Evolutionary conservation across 2,329 filamentous ascomycete species (phyloP), one percentile per base, ranked within the genome.

Genomic region (Pseudocercospora cruenta): DNA sequence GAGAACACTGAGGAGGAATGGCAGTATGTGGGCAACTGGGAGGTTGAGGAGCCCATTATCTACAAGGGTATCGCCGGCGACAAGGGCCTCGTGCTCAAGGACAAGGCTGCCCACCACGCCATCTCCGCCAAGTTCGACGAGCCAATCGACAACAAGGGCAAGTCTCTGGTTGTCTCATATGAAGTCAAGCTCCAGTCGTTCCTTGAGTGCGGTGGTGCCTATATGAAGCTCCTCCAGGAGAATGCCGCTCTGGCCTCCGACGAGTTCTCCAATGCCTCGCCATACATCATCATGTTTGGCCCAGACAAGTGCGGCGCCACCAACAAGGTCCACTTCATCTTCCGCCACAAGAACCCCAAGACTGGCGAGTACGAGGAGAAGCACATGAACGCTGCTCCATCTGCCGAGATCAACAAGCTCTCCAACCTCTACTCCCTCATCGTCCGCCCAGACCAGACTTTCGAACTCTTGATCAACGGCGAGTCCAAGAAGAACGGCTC

Each of bases 261-360:
- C 72, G 95, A 99, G 85, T 99, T 99, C 86, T 93, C 92, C 81
- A 98, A 99, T 84, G 89, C 91, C 69, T 97, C 94, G 51, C 95
- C 95, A 58, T 99, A 99, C 80, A 92, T 99, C 74, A 96, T 99
- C 87, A 99, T 99, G 95, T 99, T 99, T 80, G 95, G 95, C 74
- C 95, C 95, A 75, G 95, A 99, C 86, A 98, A 98, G 90, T 99
- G 95, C 81, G 95, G 95, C 81, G 88, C 93, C 80, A 98, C 93
- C 82, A 99, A 99, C 90, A 98, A 98, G 91, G 88, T 90, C 68
- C 88, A 90, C 82, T 97, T 99, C 85, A 99, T 99, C 82, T 96
- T 99, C 89, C 95, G 96, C 84, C 95, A 99, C 91, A 99, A 98
- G 92, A 99, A 98, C 89, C 95, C 95, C 79, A 97, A 97, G 91